Base-by-base conservation (phyloP, 768 basidiomycete species). In the Tricholoma flavovirens region DNA sequence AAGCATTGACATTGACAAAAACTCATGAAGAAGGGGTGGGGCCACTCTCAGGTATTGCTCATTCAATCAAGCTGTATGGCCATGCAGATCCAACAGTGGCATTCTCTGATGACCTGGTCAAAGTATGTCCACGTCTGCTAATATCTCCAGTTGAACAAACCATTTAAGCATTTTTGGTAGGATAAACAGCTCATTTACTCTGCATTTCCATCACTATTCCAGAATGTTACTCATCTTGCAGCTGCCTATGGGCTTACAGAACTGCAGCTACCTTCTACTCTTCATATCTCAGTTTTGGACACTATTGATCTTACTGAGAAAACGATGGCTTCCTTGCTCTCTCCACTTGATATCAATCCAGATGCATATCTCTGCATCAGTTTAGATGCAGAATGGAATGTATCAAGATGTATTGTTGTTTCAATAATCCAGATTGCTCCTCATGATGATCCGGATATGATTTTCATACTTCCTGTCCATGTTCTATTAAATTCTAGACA, bases 81-180 rank as follows among this genome's bases (percentile, higher is more conserved):
- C n/a, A n/a, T n/a, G n/a, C n/a, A n/a, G n/a, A n/a, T n/a, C n/a
- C n/a, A n/a, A n/a, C n/a, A n/a, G n/a, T n/a, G n/a, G n/a, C n/a
- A 32, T 56, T 56, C 17, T 56, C 56, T 24, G 56, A 56, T 56
- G 56, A 56, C 36, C 56, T 51, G 32, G 50, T 51, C 7, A 56
- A 56, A 42, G 56, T 56, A 49, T 42, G 29, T 14, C 24, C 14
- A 29, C 5, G 12, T 38, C 12, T 38, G 9, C 36, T 38, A 22
- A 12, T 48, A 51, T 33, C 35, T 17, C 26, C 4, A n/a, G n/a
- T n/a, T n/a, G n/a, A n/a, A 22, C 29, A 15, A 43, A 24, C n/a
- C 32, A 14, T 26, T 32, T n/a, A n/a, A n/a, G n/a, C n/a, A n/a
- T n/a, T n/a, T n/a, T n/a, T n/a, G 15, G 7, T 35, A 56, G 56